Conservation (phyloP, 495 filamentous ascomycete species). For the Lophiostoma macrostomum region DNA sequence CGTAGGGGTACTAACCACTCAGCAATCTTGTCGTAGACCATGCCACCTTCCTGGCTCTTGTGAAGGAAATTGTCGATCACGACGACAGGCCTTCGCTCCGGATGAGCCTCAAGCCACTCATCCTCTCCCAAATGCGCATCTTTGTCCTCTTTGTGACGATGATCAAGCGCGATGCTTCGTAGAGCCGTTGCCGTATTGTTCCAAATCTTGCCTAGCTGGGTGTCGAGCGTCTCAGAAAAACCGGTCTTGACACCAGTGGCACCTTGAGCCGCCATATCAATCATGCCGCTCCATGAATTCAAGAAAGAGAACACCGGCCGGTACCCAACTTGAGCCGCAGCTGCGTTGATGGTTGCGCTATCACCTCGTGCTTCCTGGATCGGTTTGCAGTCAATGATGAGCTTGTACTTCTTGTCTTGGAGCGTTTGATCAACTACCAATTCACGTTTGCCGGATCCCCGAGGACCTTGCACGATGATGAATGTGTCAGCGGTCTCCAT, state of each 20-base stretch:
- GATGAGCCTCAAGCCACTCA: constrained; percentile 88
- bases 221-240: constrained; percentile 91
- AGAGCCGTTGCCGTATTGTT: constrained; percentile 81
- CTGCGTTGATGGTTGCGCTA: constrained; percentile 76
- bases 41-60: constrained; percentile 63
- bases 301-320: constrained; percentile 93
- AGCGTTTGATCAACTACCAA: constrained; percentile 82
- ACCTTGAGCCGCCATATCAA: constrained; percentile 89
- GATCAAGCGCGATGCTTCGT: constrained; percentile 67
- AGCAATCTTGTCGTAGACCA: constrained; percentile 86
- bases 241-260: constrained; percentile 93
- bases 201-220: constrained; percentile 86
- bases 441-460: constrained; percentile 87
- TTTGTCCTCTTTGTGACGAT: constrained; percentile 65
- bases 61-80: constrained; percentile 95
- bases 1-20: constrained; percentile 55
- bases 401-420: constrained; percentile 68
- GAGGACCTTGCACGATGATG: constrained; percentile 88
- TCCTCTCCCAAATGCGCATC: constrained; percentile 74
- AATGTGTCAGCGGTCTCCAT: constrained; percentile 86
- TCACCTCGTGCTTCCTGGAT: constrained; percentile 91
- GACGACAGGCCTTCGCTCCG: constrained; percentile 77
- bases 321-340: constrained; percentile 84
- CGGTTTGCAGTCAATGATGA: constrained; percentile 93
- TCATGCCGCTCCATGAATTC: constrained; percentile 86